These are phyloP conservation scores for Selenicereus undatus DNA, from an alignment of 148 eudicot genomes.

Conservation along the genomic window DNA sequence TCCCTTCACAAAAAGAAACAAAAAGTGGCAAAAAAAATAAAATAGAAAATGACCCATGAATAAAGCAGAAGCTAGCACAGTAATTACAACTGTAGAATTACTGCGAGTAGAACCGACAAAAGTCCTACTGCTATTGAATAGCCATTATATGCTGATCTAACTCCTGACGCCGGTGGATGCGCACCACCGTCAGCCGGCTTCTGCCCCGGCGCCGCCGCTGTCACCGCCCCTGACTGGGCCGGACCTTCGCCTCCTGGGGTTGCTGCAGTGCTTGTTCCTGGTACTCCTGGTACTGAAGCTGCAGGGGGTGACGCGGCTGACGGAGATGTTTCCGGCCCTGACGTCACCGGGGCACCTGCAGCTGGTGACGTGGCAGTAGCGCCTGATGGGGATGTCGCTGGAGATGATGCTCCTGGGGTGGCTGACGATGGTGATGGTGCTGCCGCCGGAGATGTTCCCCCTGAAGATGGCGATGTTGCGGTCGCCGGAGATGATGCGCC, in stretches of 20 bases:
- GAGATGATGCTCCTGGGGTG: too few relatives aligned
- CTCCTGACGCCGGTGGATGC: background rate
- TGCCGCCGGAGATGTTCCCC: too few relatives aligned
- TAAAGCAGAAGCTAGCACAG: background rate
- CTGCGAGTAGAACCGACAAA: slow-evolving; percentile 11
- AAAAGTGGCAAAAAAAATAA: background rate
- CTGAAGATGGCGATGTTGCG: too few relatives aligned
- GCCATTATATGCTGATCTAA: background rate
- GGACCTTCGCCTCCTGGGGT: background rate
- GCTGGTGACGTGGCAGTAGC: background rate
- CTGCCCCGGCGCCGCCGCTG: background rate
- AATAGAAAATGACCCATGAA: background rate
- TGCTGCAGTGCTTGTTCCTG: background rate
- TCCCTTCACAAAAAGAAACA: background rate
- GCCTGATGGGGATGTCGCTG: background rate
- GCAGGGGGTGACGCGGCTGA: background rate
- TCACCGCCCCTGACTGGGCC: background rate
- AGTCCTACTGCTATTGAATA: background rate
- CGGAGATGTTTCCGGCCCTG: background rate
- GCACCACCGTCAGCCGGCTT: slow-evolving; percentile 17
- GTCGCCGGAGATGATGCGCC: background rate
- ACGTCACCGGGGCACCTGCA: background rate
- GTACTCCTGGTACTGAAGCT: background rate
- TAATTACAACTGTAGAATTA: background rate
- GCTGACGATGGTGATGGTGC: too few relatives aligned